A percentile compares a stretch with the other conserved stretches of the same genome.
Conservation (phyloP, 192 early-diverging fungal species). For the Coemansia aciculifera region DNA sequence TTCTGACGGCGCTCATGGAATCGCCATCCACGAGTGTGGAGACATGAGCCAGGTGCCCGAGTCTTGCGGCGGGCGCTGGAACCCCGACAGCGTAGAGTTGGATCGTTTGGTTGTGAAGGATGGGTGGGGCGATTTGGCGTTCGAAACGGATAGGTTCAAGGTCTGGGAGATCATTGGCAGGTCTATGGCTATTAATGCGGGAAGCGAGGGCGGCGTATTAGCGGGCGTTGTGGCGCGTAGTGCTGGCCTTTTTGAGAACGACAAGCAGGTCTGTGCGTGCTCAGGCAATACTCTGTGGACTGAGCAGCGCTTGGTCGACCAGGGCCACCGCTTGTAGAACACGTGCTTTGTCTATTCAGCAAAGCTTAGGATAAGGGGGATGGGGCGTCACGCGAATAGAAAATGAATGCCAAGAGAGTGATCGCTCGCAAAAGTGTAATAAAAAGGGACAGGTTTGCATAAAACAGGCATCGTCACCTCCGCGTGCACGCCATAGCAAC, state of each 20-base stretch:
- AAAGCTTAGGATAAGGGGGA: not conserved
- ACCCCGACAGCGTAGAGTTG: slow-evolving; percentile 51
- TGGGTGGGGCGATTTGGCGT: slow-evolving; percentile 73
- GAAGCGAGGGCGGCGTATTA: slow-evolving; percentile 56
- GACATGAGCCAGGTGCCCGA: slow-evolving; percentile 62
- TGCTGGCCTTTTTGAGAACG: slow-evolving; percentile 89
- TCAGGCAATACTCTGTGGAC: slow-evolving; percentile 87
- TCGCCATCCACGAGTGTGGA: slow-evolving; percentile 78
- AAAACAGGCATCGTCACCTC: slow-evolving; percentile 1
- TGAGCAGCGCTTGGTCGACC: slow-evolving; percentile 59
- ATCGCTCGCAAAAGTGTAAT: not conserved
- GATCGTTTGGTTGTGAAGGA: slow-evolving; percentile 67
- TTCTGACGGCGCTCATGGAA: slow-evolving; percentile 63
- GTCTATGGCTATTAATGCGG: slow-evolving; percentile 71
- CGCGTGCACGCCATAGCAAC: not conserved
- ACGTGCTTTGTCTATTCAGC: not conserved
- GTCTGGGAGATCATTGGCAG: slow-evolving; percentile 91
- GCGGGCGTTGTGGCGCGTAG: slow-evolving; percentile 86
- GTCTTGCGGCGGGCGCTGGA: slow-evolving; percentile 47
- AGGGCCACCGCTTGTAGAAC: slow-evolving; percentile 35
- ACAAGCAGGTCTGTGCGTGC: slow-evolving; percentile 85
- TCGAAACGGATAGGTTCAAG: slow-evolving; percentile 71
- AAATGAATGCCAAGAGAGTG: not conserved
- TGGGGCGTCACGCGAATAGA: not conserved
- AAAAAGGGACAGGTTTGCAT: not conserved